A percentile compares a stretch with the other conserved stretches of the same genome.
Evolutionary conservation across 164 flowering plant species (phyloP).

Genomic region (Vitis rotundifolia): DNA sequence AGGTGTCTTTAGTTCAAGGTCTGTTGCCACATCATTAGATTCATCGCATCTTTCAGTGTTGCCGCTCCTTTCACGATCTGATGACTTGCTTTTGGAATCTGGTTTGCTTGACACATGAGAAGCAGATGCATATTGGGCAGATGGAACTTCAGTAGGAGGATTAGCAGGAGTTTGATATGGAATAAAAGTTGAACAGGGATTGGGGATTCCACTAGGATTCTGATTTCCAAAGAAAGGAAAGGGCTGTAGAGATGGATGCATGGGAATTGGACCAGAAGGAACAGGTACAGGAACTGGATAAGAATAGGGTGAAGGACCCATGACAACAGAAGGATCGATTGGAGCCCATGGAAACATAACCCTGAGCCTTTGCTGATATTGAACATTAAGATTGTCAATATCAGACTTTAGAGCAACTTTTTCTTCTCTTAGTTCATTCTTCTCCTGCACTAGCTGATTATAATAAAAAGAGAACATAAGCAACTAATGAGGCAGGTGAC

Average conservation of each 20-base stretch:
- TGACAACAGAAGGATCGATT: conserved; percentile 69
- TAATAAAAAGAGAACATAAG: background rate
- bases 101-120: conserved; percentile 56
- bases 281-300: conserved; percentile 61
- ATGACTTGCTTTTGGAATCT: conserved; percentile 50
- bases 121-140: conserved; percentile 37
- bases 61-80: conserved; percentile 35
- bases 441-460: conserved; percentile 77
- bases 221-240: conserved; percentile 55
- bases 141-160: conserved; percentile 44
- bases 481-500: background rate
- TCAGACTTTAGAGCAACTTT: conserved; percentile 71
- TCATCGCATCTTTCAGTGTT: conserved; percentile 41
- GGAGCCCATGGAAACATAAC: conserved; percentile 71
- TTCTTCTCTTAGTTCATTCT: conserved; percentile 89
- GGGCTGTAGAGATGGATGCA: conserved; percentile 79
- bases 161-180: conserved; percentile 50
- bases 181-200: conserved; percentile 41
- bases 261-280: conserved; percentile 58
- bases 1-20: conserved; percentile 73
- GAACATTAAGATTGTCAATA: conserved; percentile 61
- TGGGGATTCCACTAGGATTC: conserved; percentile 24
- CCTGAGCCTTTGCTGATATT: conserved; percentile 70
- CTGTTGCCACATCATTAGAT: conserved; percentile 70
- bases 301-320: conserved; percentile 59